Evolutionary conservation across 2,329 filamentous ascomycete species (phyloP).

Genomic region (Fusarium nelsonii): DNA sequence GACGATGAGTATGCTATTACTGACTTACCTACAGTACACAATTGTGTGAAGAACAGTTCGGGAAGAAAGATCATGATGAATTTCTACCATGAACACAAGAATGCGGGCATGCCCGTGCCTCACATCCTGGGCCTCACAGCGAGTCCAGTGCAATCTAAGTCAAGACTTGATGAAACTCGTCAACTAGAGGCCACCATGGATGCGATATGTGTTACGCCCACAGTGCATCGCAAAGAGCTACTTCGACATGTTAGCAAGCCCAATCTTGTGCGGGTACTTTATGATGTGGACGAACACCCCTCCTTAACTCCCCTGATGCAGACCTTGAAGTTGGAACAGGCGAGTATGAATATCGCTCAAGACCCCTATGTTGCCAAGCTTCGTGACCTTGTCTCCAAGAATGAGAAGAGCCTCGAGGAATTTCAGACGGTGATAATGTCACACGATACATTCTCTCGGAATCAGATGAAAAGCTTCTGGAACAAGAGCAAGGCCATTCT

Average conservation of each 20-base stretch:
- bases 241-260: slow-evolving; percentile 77
- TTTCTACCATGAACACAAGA: slow-evolving; percentile 71
- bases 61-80: slow-evolving; percentile 78
- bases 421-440: slow-evolving; percentile 57
- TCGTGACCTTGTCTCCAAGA: slow-evolving; percentile 51
- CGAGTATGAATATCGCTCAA: slow-evolving; percentile 64
- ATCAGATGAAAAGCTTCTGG: slow-evolving; percentile 68
- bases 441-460: slow-evolving; percentile 63
- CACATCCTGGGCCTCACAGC: slow-evolving; percentile 83
- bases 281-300: slow-evolving; percentile 33
- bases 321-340: slow-evolving; percentile 58
- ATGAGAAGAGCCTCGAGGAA: slow-evolving; percentile 55
- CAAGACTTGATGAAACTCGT: slow-evolving; percentile 61
- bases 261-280: slow-evolving; percentile 57
- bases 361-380: slow-evolving; percentile 72
- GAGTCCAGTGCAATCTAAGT: slow-evolving; percentile 68
- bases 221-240: slow-evolving; percentile 75
- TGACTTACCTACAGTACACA: slow-evolving; percentile 70
- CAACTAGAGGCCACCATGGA: slow-evolving; percentile 77
- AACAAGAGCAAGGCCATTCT: slow-evolving; percentile 64
- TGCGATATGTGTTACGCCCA: slow-evolving; percentile 76
- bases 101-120: slow-evolving; percentile 61
- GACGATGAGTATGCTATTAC: neutral
- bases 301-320: slow-evolving; percentile 56
- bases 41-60: slow-evolving; percentile 74